Base-by-base conservation (phyloP, 495 filamentous ascomycete species). In the Daldinia vernicosa region DNA sequence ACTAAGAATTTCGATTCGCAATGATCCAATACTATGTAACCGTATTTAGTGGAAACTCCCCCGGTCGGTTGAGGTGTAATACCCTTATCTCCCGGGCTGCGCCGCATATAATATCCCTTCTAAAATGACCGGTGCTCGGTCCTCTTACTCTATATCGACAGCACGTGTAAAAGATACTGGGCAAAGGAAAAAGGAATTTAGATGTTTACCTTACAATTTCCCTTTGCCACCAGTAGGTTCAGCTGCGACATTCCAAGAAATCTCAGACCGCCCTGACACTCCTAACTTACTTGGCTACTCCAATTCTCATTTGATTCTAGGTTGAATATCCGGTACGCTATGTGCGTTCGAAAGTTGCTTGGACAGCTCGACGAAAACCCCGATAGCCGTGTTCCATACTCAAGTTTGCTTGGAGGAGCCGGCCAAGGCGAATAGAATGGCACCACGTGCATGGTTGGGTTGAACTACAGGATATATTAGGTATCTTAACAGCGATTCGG, bases 61-160 rank as follows among this genome's bases (percentile, higher is more conserved):
- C 24, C 50, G 6, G 50, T 30, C 24, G 26, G 27, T 28, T 15
- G n/a, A 30, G 3, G 50, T 28, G 24, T 53, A 30, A 53, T 53
- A 30, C 50, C 50, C 15, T 53, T 28, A 30, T 30, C 50, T 27
- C 50, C 12, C 27, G 12, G 11, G 22, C 26, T 53, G 50, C 27
- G 50, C 50, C 50, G 26, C 50, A 53, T 51, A 51, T 30, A 53
- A 53, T 53, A 53, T 28, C 50, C 50, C 24, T 53, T 53, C 15
- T 30, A 28, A 53, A 53, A 28, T 53, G 27, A 53, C 4, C 15
- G 0, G 26, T 53, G 50, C 50, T 53, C 26, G 50, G 50, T 4
- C 27, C 50, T 53, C 50, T 53, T 30, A 53, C 50, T 53, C 50
- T 53, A 53, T 53, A 53, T 53, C 26, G 27, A 53, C 50, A 7